Percentiles rank a stretch among this genome's conserved stretches.
phyloP scores from a whole-genome alignment of 129 eudicot genomes.

The Solidago caesia region DNA sequence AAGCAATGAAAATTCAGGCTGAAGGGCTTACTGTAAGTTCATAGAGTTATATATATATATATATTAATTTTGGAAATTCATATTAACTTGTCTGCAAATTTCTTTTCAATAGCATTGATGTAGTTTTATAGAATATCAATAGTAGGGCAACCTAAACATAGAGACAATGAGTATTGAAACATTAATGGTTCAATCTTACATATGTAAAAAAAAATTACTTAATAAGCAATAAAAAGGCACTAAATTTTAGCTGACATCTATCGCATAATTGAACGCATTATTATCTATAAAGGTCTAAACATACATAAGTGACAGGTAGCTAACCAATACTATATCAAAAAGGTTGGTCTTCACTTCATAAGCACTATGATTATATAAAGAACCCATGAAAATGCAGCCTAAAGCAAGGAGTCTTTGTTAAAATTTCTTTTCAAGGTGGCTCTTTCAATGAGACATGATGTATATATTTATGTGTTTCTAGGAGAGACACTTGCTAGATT shows the following conservation, averaged over 20 bases:
- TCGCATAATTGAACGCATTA: neutral
- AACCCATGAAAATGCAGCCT: constrained; percentile 16
- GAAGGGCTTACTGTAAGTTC: no score
- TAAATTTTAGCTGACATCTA: neutral
- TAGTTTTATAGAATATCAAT: no score
- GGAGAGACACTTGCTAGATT: neutral
- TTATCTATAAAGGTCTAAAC: neutral
- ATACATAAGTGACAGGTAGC: neutral
- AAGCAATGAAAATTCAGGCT: no score
- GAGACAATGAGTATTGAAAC: no score
- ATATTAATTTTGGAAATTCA: no score
- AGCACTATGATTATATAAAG: constrained; percentile 7
- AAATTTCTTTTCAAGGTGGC: neutral
- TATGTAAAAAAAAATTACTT: no score
- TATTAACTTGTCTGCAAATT: no score
- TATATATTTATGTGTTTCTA: neutral
- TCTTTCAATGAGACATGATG: neutral
- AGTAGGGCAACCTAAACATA: no score
- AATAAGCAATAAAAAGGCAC: no score
- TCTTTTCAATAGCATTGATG: no score
- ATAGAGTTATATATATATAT: no score
- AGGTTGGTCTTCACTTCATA: neutral
- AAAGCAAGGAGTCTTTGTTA: constrained; percentile 10
- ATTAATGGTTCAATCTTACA: no score
- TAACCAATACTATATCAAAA: constrained; percentile 14